Percentiles rank a stretch among this genome's conserved stretches.
phyloP scores from a whole-genome alignment of 768 basidiomycete genomes.

The Coprinellus aureogranulatus region DNA sequence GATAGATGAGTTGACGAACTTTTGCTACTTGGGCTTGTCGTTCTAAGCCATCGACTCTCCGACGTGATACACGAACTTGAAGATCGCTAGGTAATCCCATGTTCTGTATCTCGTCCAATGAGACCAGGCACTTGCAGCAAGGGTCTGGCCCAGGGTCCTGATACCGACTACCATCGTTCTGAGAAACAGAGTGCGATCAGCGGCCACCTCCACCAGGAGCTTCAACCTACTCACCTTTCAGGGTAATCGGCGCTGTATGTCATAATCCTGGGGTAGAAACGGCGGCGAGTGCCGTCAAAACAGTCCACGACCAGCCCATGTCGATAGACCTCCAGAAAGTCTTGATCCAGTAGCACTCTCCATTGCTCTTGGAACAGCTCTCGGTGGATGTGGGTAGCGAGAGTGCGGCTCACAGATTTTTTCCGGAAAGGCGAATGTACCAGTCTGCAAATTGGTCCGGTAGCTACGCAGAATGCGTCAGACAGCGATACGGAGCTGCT shows the following conservation, averaged over 20 bases:
- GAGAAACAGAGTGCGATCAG: conserved; percentile 5
- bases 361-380: conserved; percentile 3
- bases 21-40: background rate
- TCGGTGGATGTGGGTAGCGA: background rate
- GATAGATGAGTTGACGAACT: background rate
- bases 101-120: conserved; percentile 21
- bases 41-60: background rate
- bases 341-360: background rate
- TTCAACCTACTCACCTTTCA: background rate
- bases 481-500: too few species aligned
- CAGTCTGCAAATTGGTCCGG: conserved; percentile 6
- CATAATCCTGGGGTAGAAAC: conserved; percentile 2
- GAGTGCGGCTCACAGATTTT: background rate
- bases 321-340: background rate
- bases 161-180: conserved; percentile 24
- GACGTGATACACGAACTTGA: background rate
- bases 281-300: background rate
- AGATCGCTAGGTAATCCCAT: conserved; percentile 15
- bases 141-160: conserved; percentile 31
- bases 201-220: conserved; percentile 8
- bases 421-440: background rate
- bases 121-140: conserved; percentile 33
- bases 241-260: conserved; percentile 9
- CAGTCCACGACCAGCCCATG: conserved; percentile 6
- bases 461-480: conserved; percentile 6